Evolutionary conservation across 495 filamentous ascomycete genomes (phyloP), one percentile per base, ranked within the genome.

Genomic region (Pseudoneurospora amorphoporcata): DNA sequence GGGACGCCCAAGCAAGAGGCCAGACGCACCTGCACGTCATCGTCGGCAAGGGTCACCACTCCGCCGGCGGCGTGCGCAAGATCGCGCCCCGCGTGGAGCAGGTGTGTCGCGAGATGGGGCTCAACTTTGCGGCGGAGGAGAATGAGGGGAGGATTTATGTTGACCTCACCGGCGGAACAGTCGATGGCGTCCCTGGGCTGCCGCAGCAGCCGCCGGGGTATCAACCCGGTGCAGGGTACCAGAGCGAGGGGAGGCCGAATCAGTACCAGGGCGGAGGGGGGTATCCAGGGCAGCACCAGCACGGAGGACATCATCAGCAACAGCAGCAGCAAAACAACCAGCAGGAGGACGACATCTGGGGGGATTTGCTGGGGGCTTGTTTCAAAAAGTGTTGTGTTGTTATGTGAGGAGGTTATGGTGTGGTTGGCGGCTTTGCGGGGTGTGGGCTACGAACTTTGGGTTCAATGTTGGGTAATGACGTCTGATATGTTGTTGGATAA

Each of bases 21-120:
- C 91, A 96, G 82, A 88, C 82, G 9, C 91, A 95, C 84, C 82
- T 99, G 58, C 78, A 79, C 69, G 81, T 82, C 68, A 97, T 99
- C 78, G 96, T 98, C 32, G 95, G 95, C 61, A 97, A 93, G 82
- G 95, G 95, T 3, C 95, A 95, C 81, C 96, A 99, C 82, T 92
- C 89, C 38, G 83, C 80, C 3, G 85, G 89, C 72, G 90, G 92
- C 76, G 85, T 98, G 58, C 91, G 95, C 78, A 97, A 95, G 84
- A 88, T 99, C 78, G 97, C 94, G 81, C 95, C 95, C 7, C 85
- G 90, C 38, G 94, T 98, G 19, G 94, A 98, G 81, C 84, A 92
- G 75, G 82, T 98, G 68, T 97, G 94, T 79, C 87, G 82, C 12
- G 91, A 97, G 77, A 81, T 95, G 35, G 94, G 95, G 1, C 83